Evolutionary conservation across 139 green algal species (phyloP).

Genomic region (Desmodesmus armatus): DNA sequence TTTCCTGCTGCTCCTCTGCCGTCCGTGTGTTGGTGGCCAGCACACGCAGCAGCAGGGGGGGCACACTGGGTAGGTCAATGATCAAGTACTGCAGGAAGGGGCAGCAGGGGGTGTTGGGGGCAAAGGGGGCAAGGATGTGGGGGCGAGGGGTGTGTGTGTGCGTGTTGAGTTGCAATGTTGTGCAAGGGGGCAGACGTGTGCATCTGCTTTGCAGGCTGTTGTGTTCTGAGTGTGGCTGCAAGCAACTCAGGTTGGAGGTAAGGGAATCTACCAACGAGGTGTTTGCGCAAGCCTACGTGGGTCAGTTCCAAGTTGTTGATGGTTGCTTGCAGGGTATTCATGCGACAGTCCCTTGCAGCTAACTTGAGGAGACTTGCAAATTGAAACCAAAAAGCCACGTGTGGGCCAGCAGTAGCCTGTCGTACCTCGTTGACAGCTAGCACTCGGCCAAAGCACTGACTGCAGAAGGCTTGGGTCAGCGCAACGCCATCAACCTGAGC

Average conservation of each 20-base stretch:
- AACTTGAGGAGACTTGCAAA: not conserved
- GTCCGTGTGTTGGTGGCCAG: constrained; percentile 55
- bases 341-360: not conserved
- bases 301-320: no score
- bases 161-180: no score
- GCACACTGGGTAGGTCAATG: not conserved
- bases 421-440: constrained; percentile 55
- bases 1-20: constrained; percentile 52
- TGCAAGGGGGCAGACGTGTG: no score
- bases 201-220: no score
- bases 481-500: constrained; percentile 52
- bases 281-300: no score
- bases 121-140: no score
- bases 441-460: constrained; percentile 46
- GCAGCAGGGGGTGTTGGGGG: not conserved
- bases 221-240: no score
- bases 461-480: constrained; percentile 39
- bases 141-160: no score
- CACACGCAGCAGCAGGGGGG: constrained; percentile 58
- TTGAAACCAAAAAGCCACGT: no score
- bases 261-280: no score
- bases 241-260: no score
- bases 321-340: not conserved
- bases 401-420: no score
- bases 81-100: constrained; percentile 31